A percentile compares a stretch with the other conserved stretches of the same genome.
phyloP scores from a whole-genome alignment of 164 flowering plant genomes.

The Tinospora cordifolia region DNA sequence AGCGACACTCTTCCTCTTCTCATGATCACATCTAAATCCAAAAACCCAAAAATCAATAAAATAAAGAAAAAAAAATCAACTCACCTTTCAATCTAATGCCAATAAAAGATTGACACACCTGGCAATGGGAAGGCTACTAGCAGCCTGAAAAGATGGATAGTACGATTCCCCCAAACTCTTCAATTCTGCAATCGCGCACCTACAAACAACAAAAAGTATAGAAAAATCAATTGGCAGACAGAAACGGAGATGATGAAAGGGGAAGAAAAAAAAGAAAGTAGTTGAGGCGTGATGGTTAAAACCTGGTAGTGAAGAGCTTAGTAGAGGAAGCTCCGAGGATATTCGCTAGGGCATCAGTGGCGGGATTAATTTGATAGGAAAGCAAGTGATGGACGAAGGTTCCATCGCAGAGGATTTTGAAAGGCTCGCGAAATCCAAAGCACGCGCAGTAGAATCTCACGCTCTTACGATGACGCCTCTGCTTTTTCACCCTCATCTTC shows the following conservation, averaged over 20 bases:
- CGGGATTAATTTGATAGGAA: constrained; percentile 30
- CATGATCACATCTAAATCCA: constrained; percentile 74
- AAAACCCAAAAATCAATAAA: constrained; percentile 8
- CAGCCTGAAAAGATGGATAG: constrained; percentile 42
- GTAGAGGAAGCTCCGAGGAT: constrained; percentile 42
- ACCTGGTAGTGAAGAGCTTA: constrained; percentile 78
- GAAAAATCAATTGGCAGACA: background rate
- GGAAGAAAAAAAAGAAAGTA: background rate
- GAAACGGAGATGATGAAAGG: background rate
- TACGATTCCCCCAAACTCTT: constrained; percentile 46
- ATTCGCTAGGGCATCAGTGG: constrained; percentile 39
- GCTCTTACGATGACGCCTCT: constrained; percentile 53
- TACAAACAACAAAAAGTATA: constrained; percentile 17
- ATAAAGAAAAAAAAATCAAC: background rate
- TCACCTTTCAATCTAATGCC: background rate
- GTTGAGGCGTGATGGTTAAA: background rate
- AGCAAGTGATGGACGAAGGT: constrained; percentile 69
- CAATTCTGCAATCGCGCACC: constrained; percentile 68
- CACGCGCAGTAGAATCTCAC: constrained; percentile 65
- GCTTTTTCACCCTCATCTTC: constrained; percentile 67
- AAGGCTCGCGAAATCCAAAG: constrained; percentile 73
- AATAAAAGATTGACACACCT: constrained; percentile 34
- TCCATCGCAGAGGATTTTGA: constrained; percentile 76
- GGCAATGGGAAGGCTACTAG: constrained; percentile 42
- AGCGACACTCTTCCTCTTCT: constrained; percentile 46